A percentile compares a stretch with the other conserved stretches of the same genome.
These are phyloP conservation scores for Ophidiomyces ophidiicola DNA, from an alignment of 2,329 filamentous ascomycete species.

Conservation along the genomic window DNA sequence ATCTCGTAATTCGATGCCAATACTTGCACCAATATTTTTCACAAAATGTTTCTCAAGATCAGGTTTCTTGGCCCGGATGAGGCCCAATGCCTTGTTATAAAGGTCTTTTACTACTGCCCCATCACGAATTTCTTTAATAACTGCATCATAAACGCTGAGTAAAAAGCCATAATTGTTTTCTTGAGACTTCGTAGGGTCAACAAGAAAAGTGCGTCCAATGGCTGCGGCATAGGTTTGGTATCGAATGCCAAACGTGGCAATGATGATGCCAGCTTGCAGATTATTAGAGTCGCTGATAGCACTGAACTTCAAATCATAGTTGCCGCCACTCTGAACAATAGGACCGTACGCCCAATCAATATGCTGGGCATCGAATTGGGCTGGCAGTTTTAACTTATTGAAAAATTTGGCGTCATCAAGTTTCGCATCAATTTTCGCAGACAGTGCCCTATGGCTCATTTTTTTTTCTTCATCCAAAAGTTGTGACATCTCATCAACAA, in stretches of 20 bases:
- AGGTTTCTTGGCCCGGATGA: conserved; percentile 81
- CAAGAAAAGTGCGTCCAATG: conserved; percentile 85
- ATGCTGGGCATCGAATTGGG: conserved; percentile 74
- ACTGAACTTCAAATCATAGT: conserved; percentile 77
- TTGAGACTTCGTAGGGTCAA: conserved; percentile 92
- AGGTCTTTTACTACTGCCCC: conserved; percentile 79
- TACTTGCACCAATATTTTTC: conserved; percentile 81
- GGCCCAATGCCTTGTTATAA: conserved; percentile 69
- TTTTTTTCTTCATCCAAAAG: conserved; percentile 95
- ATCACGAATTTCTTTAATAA: conserved; percentile 81
- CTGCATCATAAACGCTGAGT: conserved; percentile 69
- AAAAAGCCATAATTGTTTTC: conserved; percentile 90
- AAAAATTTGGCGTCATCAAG: conserved; percentile 92
- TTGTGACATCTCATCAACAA: conserved; percentile 95
- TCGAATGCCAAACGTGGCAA: conserved; percentile 78
- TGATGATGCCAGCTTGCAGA: conserved; percentile 83
- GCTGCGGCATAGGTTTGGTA: conserved; percentile 94
- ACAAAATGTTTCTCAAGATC: conserved; percentile 91
- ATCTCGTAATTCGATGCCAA: conserved; percentile 86
- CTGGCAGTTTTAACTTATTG: conserved; percentile 69
- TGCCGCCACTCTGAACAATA: conserved; percentile 86
- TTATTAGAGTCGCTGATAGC: conserved; percentile 68
- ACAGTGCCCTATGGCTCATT: conserved; percentile 74
- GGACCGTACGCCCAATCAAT: conserved; percentile 91
- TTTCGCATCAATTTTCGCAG: conserved; percentile 80